A percentile compares a stretch with the other conserved stretches of the same genome.
Evolutionary conservation across 345 rosid species (phyloP).

Genomic region (Populus tremula): DNA sequence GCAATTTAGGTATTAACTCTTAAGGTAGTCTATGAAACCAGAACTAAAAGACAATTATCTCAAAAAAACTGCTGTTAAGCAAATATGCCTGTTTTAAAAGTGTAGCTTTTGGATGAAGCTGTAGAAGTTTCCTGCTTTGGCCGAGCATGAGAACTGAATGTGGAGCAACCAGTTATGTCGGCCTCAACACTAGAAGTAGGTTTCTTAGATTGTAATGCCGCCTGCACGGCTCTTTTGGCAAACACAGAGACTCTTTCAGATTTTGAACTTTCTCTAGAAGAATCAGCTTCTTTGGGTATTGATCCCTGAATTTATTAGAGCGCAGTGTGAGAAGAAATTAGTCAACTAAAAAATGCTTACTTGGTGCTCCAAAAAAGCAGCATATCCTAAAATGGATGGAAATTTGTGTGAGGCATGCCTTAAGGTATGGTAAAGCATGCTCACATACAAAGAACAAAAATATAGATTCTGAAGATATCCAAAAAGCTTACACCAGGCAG

Average conservation of each 20-base stretch:
- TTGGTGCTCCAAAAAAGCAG: neutral
- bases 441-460: neutral
- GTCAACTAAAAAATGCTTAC: neutral
- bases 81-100: slow-evolving; percentile 71
- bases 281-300: slow-evolving; percentile 59
- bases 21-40: neutral
- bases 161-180: slow-evolving; percentile 83
- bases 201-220: slow-evolving; percentile 63
- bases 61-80: neutral
- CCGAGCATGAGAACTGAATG: slow-evolving; percentile 61
- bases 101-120: slow-evolving; percentile 80
- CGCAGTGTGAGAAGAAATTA: slow-evolving; percentile 7
- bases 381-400: neutral
- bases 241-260: slow-evolving; percentile 63
- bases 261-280: slow-evolving; percentile 63
- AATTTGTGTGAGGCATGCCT: neutral
- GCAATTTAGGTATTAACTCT: slow-evolving; percentile 7
- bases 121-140: slow-evolving; percentile 91
- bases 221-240: slow-evolving; percentile 62
- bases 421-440: neutral
- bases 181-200: slow-evolving; percentile 96
- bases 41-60: neutral
- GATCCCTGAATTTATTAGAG: slow-evolving; percentile 55
- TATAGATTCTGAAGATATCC: neutral
- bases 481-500: slow-evolving; percentile 83